Conservation (phyloP, 345 rosid species). For the Ailanthus altissimus region DNA sequence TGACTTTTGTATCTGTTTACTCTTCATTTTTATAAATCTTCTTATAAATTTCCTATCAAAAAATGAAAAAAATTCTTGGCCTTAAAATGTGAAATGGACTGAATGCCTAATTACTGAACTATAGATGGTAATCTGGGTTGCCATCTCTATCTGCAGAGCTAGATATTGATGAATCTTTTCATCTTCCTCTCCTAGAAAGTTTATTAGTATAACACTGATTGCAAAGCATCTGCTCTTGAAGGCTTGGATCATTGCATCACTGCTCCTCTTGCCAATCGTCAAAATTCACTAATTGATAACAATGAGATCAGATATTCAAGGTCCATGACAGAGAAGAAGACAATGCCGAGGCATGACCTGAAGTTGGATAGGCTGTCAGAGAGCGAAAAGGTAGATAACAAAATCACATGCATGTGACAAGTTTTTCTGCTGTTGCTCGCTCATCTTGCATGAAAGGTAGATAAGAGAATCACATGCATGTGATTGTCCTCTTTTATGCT, state of each 20-base stretch:
- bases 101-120: not conserved
- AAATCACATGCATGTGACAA: constrained; percentile 18
- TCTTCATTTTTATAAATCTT: too few relatives aligned
- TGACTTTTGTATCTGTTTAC: too few relatives aligned
- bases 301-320: constrained; percentile 50
- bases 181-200: constrained; percentile 10
- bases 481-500: constrained; percentile 11
- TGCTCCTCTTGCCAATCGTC: constrained; percentile 44
- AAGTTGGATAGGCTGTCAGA: constrained; percentile 78
- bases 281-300: constrained; percentile 44
- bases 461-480: constrained; percentile 12
- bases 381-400: constrained; percentile 66
- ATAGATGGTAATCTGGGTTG: not conserved
- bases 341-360: constrained; percentile 47
- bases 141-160: not conserved
- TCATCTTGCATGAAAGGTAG: constrained; percentile 64
- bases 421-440: constrained; percentile 4
- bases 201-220: constrained; percentile 25
- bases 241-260: constrained; percentile 66
- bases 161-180: not conserved
- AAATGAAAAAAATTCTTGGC: too few relatives aligned
- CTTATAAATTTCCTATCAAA: too few relatives aligned
- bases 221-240: constrained; percentile 38
- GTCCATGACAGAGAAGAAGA: constrained; percentile 71
- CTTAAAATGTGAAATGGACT: not conserved